Evolutionary conservation across 192 early-diverging fungal genomes (phyloP).

Genomic region (Linnemannia elongata): DNA sequence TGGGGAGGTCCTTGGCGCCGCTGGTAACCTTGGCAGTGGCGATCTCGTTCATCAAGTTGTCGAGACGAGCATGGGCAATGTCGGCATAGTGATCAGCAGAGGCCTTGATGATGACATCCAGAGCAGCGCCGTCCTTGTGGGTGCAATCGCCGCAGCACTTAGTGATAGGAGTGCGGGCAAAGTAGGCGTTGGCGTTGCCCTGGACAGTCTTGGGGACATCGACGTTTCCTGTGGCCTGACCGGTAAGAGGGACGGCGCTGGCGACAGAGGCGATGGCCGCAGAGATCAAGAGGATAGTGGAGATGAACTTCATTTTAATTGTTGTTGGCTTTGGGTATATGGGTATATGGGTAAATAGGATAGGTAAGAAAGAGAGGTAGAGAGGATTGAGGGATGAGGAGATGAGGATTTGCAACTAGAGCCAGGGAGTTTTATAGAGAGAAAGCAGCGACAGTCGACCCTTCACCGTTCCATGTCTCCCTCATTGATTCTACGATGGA

Average conservation of each 20-base stretch:
- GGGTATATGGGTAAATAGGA: background rate
- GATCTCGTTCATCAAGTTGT: conserved; percentile 15
- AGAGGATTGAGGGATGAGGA: no score
- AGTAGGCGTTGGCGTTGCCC: conserved; percentile 13
- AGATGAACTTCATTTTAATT: conserved; percentile 24
- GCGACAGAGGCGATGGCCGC: conserved; percentile 24
- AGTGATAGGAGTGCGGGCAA: conserved; percentile 7
- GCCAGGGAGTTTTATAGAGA: background rate
- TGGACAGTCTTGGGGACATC: background rate
- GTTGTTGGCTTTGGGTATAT: background rate
- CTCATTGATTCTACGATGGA: background rate
- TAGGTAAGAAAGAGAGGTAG: no score
- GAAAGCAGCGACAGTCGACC: background rate
- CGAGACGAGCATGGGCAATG: conserved; percentile 15
- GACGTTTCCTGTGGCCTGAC: background rate
- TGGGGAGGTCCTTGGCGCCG: conserved; percentile 18
- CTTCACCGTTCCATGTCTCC: background rate
- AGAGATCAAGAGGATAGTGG: conserved; percentile 31
- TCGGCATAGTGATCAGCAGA: conserved; percentile 10
- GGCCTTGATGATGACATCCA: conserved; percentile 20
- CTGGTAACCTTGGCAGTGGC: conserved; percentile 21
- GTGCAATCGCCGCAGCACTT: conserved; percentile 13
- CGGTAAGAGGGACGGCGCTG: background rate
- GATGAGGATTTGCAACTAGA: background rate
- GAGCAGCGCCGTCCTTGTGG: background rate